Evolutionary conservation across 176 grass and related monocot species (phyloP).

Genomic region (Oryza glaberrima): DNA sequence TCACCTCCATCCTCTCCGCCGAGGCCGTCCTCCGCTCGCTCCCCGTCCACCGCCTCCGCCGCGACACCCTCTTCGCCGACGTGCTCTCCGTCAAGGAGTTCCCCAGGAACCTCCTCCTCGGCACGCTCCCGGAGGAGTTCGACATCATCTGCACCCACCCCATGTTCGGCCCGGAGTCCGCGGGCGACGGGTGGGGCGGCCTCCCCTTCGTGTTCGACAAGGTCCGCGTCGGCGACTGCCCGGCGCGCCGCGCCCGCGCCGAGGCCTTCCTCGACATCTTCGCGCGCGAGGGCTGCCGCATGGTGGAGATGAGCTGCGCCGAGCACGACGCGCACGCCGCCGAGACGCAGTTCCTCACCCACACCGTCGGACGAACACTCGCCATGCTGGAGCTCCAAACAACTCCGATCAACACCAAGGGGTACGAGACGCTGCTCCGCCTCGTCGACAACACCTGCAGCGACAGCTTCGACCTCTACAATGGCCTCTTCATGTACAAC

Average conservation of each 20-base stretch:
- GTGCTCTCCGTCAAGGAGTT: constrained; percentile 94
- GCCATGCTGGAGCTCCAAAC: constrained; percentile 46
- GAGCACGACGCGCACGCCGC: constrained; percentile 75
- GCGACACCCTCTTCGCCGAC: constrained; percentile 80
- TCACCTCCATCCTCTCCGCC: constrained; percentile 76
- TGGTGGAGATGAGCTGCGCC: constrained; percentile 75
- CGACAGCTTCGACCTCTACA: constrained; percentile 94
- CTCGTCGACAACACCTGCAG: constrained; percentile 85
- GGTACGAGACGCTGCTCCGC: constrained; percentile 72
- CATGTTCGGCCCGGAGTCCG: constrained; percentile 88
- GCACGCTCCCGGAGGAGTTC: constrained; percentile 48
- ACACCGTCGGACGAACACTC: constrained; percentile 70
- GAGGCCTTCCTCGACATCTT: constrained; percentile 63
- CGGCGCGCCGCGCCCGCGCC: constrained; percentile 46
- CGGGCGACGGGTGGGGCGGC: constrained; percentile 56
- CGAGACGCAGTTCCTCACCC: constrained; percentile 79
- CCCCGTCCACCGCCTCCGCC: constrained; percentile 75
- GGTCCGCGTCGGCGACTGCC: constrained; percentile 57
- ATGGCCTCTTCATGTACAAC: constrained; percentile 95
- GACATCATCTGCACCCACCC: constrained; percentile 89
- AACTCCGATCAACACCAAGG: constrained; percentile 59
- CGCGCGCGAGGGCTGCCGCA: constrained; percentile 65
- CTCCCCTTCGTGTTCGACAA: constrained; percentile 67
- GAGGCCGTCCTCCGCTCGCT: constrained; percentile 63
- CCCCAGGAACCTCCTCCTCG: constrained; percentile 66